These are phyloP conservation scores for Puccinellia tenuiflora DNA, from an alignment of 176 grass and related monocot genomes.

Conservation along the genomic window DNA sequence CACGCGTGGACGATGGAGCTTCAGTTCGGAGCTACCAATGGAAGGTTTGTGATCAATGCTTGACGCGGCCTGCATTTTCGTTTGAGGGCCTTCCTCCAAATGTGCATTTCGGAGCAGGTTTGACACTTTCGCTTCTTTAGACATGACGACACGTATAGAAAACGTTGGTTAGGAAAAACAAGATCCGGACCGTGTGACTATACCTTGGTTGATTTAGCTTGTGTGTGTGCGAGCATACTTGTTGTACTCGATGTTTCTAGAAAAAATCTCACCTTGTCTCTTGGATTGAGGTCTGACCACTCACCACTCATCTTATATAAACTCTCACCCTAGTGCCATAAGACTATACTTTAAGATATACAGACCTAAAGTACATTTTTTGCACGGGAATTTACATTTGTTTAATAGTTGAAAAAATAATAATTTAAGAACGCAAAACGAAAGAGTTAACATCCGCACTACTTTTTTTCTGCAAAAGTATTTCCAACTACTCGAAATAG, in stretches of 20 bases:
- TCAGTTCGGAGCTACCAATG: conserved; percentile 2
- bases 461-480: not conserved
- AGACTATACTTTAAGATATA: not conserved
- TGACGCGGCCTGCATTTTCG: not conserved
- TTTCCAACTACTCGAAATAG: no score
- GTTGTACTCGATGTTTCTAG: not conserved
- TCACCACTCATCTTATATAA: not conserved
- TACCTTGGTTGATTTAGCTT: not conserved
- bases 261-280: not conserved
- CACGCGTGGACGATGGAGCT: not conserved
- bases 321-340: not conserved
- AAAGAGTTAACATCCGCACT: not conserved
- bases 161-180: not conserved
- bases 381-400: not conserved
- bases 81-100: not conserved
- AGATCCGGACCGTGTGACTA: not conserved
- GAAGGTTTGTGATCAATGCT: not conserved
- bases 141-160: not conserved
- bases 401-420: not conserved
- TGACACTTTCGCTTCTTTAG: not conserved
- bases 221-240: not conserved
- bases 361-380: not conserved
- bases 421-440: not conserved
- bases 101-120: not conserved
- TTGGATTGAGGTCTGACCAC: not conserved